These are phyloP conservation scores for Cordyceps pruinosa DNA, from an alignment of 2,329 filamentous ascomycete genomes.

Conservation along the genomic window DNA sequence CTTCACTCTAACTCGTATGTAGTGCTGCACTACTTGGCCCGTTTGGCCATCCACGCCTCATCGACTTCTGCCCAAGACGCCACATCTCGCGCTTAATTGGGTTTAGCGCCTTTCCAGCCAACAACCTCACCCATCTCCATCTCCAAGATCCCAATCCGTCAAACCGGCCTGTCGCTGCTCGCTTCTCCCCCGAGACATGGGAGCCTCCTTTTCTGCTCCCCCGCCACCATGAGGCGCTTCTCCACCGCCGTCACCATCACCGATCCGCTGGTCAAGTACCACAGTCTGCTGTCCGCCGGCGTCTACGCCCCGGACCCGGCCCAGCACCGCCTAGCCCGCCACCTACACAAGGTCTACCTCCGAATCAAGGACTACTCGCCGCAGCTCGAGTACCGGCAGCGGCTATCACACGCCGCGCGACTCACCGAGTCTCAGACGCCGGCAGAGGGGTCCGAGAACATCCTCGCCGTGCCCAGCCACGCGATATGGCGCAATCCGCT, in stretches of 20 bases:
- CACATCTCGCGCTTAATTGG: not conserved
- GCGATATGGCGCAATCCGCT: slow-evolving; percentile 53
- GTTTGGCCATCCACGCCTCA: not conserved
- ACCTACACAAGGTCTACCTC: slow-evolving; percentile 70
- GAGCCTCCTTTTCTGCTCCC: not conserved
- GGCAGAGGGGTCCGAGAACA: slow-evolving; percentile 24
- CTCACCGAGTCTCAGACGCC: slow-evolving; percentile 30
- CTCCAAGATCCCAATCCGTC: not conserved
- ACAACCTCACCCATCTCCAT: not conserved
- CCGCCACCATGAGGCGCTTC: slow-evolving; percentile 26
- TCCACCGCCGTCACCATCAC: slow-evolving; percentile 52
- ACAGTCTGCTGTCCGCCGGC: slow-evolving; percentile 60
- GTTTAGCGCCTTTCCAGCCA: not conserved
- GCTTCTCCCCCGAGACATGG: not conserved
- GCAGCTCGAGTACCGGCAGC: slow-evolving; percentile 58
- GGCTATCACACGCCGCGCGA: slow-evolving; percentile 53
- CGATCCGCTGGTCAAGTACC: slow-evolving; percentile 72
- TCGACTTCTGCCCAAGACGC: not conserved
- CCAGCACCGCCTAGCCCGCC: slow-evolving; percentile 66
- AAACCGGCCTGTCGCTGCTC: not conserved
- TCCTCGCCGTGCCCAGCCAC: slow-evolving; percentile 45
- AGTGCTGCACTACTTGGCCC: not conserved
- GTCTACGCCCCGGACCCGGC: slow-evolving; percentile 61
- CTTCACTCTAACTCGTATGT: not conserved
- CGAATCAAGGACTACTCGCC: slow-evolving; percentile 74